Evolutionary conservation across 2,329 filamentous ascomycete species (phyloP).

Genomic region (Aspergillus transmontanensis): DNA sequence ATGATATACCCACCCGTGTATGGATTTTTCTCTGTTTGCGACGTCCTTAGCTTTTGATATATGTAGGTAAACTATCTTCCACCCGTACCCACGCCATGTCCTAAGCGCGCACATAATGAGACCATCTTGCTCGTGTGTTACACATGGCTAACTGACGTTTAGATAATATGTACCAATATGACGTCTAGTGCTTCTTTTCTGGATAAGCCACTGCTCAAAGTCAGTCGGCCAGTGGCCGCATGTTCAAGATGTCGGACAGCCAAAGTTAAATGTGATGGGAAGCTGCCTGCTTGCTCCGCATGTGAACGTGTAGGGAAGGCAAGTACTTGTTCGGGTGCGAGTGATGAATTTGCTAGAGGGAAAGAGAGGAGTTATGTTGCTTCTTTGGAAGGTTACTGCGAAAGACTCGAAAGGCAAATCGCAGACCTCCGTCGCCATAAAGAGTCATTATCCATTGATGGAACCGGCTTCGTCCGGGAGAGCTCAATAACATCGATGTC

Average conservation of each 20-base stretch:
- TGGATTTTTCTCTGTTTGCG: background rate
- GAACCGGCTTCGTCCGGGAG: conserved; percentile 32
- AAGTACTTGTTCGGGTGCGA: conserved; percentile 87
- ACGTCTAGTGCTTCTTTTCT: conserved; percentile 41
- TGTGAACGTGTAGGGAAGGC: conserved; percentile 89
- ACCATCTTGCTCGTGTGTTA: background rate
- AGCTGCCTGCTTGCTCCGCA: conserved; percentile 90
- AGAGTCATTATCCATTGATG: conserved; percentile 28
- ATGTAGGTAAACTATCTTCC: background rate
- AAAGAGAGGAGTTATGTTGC: conserved; percentile 97
- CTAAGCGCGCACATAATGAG: background rate
- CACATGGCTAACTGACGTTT: background rate
- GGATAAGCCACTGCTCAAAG: conserved; percentile 50
- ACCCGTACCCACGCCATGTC: background rate
- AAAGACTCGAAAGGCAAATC: conserved; percentile 81
- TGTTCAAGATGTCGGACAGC: conserved; percentile 83
- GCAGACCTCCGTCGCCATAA: conserved; percentile 44
- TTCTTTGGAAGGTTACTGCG: conserved; percentile 86
- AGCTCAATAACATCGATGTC: conserved; percentile 41
- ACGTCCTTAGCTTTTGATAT: background rate
- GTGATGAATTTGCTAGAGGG: conserved; percentile 91
- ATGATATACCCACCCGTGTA: background rate
- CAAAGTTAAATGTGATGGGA: conserved; percentile 98
- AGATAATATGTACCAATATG: conserved; percentile 27
- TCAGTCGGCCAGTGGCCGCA: conserved; percentile 77